Evolutionary conservation across 441 rosid genomes (phyloP).

Genomic region (Pelargonium cotyledonis): DNA sequence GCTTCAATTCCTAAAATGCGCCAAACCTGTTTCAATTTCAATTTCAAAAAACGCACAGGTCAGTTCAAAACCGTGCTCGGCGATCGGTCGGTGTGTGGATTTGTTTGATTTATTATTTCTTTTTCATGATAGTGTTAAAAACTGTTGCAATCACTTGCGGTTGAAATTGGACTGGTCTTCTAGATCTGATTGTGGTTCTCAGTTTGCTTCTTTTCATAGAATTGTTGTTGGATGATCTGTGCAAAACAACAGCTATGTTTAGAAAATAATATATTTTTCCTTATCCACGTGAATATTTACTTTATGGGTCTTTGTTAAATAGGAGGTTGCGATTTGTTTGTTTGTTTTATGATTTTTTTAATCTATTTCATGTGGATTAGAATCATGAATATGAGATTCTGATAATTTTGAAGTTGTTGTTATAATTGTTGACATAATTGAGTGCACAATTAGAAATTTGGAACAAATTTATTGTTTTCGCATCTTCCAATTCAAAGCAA

Average conservation of each 20-base stretch:
- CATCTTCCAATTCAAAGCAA: too few species aligned
- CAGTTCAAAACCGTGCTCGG: background rate
- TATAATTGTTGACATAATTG: too few species aligned
- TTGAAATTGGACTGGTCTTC: background rate
- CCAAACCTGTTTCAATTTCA: background rate
- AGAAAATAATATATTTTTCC: too few species aligned
- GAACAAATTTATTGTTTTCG: too few species aligned
- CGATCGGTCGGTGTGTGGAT: background rate
- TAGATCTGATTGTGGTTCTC: constrained; percentile 7
- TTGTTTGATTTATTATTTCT: background rate
- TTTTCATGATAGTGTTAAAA: background rate
- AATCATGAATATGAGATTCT: too few species aligned
- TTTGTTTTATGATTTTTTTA: too few species aligned
- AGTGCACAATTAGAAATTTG: too few species aligned
- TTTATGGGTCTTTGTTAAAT: too few species aligned
- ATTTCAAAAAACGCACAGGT: background rate
- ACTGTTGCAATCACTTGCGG: background rate
- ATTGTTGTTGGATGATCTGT: background rate
- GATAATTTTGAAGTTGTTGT: too few species aligned
- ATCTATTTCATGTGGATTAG: too few species aligned
- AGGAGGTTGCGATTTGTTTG: too few species aligned
- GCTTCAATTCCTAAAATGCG: background rate
- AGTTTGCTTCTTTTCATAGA: background rate
- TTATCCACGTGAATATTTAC: too few species aligned
- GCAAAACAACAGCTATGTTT: background rate